Base-by-base conservation (phyloP, 2,329 filamentous ascomycete species). In the Zymoseptoria crescenta region DNA sequence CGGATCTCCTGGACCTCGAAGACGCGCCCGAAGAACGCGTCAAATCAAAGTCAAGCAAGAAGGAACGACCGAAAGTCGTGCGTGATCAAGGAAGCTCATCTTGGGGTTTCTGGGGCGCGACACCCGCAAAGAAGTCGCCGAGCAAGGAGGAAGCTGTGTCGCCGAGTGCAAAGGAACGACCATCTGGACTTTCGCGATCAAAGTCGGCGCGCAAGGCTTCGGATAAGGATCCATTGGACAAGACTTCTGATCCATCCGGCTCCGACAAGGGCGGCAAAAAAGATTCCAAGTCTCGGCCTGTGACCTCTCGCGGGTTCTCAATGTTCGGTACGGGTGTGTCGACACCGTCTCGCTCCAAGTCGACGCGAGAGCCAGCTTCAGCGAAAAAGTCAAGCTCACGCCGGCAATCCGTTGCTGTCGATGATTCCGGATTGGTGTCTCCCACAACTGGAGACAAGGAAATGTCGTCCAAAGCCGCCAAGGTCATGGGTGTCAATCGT, bases 1-100 rank as follows among this genome's bases (percentile, higher is more conserved):
- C 68, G 28, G 67, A 70, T 50, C 57, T 70, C 30, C 54, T 72
- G 24, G 67, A 64, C n/a, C 58, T 71, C 8, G 69, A 72, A 30
- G 72, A 73, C 52, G 68, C 21, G 65, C 71, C 9, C 64, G 69
- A 55, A 73, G 56, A 74, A 58, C 75, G 77, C 35, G 80, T 63
- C 35, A 83, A 86, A 55, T 75, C 80, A 61, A 83, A 81, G 56
- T 72, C 79, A 4, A 80, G 80, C 3, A 89, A 85, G 74, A 95
- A 88, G 71, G 89, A 95, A 63, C 87, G 91, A 13, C 77, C 87
- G 28, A 90, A 87, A 69, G 83, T 91, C 63, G 88, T 85, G 66
- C 88, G 89, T 59, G 86, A 88, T 45, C 81, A 83, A 59, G 80
- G 80, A 41, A 75, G 74, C n/a, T 79, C 72, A 21, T 73, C 83